Conservation (phyloP, 495 filamentous ascomycete genomes). For the Mycothermus thermophilus region DNA sequence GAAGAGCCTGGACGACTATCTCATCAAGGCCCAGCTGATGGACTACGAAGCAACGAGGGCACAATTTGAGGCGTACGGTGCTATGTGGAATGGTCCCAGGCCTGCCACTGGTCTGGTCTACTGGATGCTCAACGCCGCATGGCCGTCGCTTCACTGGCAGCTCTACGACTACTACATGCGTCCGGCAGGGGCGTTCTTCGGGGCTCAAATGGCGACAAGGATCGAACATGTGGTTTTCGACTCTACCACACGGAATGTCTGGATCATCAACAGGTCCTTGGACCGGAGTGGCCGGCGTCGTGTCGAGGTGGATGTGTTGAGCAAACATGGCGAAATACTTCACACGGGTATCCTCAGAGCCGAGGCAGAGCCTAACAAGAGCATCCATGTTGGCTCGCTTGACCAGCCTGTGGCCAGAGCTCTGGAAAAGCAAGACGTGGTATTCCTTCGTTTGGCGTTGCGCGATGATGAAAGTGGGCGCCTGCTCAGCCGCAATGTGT, state of each 20-base stretch:
- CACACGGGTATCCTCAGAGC: constrained; percentile 14
- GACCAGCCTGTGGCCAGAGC: too few relatives aligned
- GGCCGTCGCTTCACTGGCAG: constrained; percentile 54
- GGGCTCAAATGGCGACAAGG: constrained; percentile 38
- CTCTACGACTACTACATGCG: constrained; percentile 51
- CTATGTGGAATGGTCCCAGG: constrained; percentile 35
- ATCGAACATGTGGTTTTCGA: constrained; percentile 46
- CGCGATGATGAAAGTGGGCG: constrained; percentile 16
- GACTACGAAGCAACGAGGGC: constrained; percentile 45
- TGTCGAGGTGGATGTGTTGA: constrained; percentile 36
- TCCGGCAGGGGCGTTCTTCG: constrained; percentile 45
- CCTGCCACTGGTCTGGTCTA: constrained; percentile 50
- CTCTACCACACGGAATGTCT: constrained; percentile 30
- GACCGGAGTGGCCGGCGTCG: constrained; percentile 27
- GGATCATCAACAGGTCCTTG: constrained; percentile 44
- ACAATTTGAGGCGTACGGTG: constrained; percentile 43
- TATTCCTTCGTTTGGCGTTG: constrained; percentile 39
- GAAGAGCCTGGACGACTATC: constrained; percentile 39
- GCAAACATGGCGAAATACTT: constrained; percentile 30
- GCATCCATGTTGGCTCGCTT: constrained; percentile 18
- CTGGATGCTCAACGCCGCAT: constrained; percentile 57
- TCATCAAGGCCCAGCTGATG: constrained; percentile 23
- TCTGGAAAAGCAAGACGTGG: constrained; percentile 28
- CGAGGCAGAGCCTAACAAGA: constrained; percentile 26
- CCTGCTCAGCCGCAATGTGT: constrained; percentile 44